Evolutionary conservation across 2,329 filamentous ascomycete genomes (phyloP), one percentile per base, ranked within the genome.

Genomic region (Torrubiella hemipterigena): DNA sequence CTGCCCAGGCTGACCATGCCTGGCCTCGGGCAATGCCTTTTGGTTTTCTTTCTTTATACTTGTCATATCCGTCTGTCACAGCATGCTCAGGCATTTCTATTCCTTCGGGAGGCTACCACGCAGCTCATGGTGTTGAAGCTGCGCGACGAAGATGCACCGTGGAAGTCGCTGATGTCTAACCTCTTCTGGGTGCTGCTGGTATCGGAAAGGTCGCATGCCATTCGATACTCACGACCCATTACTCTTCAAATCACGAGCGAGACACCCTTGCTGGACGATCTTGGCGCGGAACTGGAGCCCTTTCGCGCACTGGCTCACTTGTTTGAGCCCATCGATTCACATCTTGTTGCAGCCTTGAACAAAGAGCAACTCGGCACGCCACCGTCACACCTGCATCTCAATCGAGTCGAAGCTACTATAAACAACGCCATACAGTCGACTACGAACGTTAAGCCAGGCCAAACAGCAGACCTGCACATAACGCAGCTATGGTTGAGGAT

Each of bases 401-500:
- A 55, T 27, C 43, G 45, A 11, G 51, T 59, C 6, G 59, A 61
- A 32, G 41, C 46, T 1, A 44, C 43, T 7, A 47, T 63, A 15
- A 56, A 59, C 27, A 41, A 48, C 3, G 57, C 59, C 1, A 40
- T 61, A 6, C 46, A 51, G 11, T 45, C 54, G 10, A 43, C 45
- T 0, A 29, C 45, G 1, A 38, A 46, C 1, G 48, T 64, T 2
- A 50, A 54, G n/a, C 55, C 60, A 8, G 62, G 58, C 0, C 61
- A 65, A 40, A 57, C 61, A 22, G 56, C 61, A 6, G 64, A 64
- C 32, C 33, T 65, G 12, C 39, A 53, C 3, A 52, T 64, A 12
- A 65, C 61, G 0, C 58, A 64, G 34, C 52, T 62, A 1, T 65
- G 61, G 61, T 42, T 65, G 10, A 50, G 58, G 4, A 51, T 63